phyloP scores from a whole-genome alignment of 1,139 yeast genomes.

The Kodamaea fungicola region DNA sequence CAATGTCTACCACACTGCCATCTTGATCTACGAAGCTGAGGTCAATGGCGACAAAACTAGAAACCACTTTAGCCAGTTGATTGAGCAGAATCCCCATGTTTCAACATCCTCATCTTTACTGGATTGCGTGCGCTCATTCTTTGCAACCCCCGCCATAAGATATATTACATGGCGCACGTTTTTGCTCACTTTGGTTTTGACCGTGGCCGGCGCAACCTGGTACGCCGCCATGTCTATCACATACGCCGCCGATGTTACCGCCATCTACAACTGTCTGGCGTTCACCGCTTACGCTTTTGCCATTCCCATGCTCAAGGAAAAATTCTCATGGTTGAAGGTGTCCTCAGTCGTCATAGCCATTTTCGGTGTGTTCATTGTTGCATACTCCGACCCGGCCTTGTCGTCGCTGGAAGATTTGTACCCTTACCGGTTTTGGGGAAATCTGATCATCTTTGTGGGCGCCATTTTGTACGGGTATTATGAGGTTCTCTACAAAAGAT shows the following conservation, averaged over 20 bases:
- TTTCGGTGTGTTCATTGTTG: conserved; percentile 73
- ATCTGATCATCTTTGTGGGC: conserved; percentile 69
- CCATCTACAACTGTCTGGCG: conserved; percentile 86
- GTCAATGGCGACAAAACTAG: conserved; percentile 35
- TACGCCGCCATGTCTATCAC: conserved; percentile 79
- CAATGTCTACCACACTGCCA: conserved; percentile 49
- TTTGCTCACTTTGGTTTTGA: conserved; percentile 54
- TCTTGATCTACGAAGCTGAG: conserved; percentile 42
- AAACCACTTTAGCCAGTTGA: conserved; percentile 32
- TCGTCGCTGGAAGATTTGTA: conserved; percentile 26
- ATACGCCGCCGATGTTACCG: conserved; percentile 83
- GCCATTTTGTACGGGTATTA: conserved; percentile 81
- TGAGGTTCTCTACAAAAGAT: conserved; percentile 77
- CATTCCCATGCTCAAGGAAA: conserved; percentile 67
- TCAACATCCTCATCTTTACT: conserved; percentile 37
- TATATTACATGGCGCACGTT: conserved; percentile 46
- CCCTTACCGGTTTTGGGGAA: conserved; percentile 69
- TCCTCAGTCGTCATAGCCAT: conserved; percentile 70
- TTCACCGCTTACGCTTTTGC: conserved; percentile 86
- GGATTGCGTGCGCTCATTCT: conserved; percentile 34
- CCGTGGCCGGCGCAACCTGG: conserved; percentile 83
- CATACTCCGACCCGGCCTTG: conserved; percentile 54
- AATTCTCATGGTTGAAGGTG: conserved; percentile 61
- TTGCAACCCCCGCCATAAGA: conserved; percentile 42
- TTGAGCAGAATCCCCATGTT: conserved; percentile 41